Percentiles rank a stretch among this genome's conserved stretches.
Evolutionary conservation across 139 green algal species (phyloP).

Genomic region (Picochlorum sp.): DNA sequence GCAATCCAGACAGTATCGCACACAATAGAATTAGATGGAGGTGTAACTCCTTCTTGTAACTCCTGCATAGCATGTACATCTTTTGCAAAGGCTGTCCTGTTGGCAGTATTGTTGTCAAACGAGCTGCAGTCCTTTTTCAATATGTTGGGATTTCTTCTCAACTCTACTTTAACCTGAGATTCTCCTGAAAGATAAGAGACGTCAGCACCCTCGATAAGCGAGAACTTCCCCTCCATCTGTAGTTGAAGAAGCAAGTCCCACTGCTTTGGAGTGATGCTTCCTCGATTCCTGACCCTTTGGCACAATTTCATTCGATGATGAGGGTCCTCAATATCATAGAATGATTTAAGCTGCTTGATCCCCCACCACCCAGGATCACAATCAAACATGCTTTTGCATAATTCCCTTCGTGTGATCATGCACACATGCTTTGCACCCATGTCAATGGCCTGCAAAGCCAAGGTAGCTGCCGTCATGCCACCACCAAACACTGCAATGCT

Average conservation of each 20-base stretch:
- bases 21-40: not conserved
- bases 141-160: not conserved
- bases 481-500: constrained; percentile 23
- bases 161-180: not conserved
- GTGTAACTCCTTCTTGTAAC: not conserved
- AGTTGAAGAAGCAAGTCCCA: constrained; percentile 7
- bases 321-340: not conserved
- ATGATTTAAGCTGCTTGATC: constrained; percentile 16
- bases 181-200: not conserved
- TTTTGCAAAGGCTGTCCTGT: not conserved
- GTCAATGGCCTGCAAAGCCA: constrained; percentile 14
- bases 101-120: not conserved
- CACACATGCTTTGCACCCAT: constrained; percentile 5
- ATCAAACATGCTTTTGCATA: constrained; percentile 14
- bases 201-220: not conserved
- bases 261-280: constrained; percentile 9
- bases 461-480: constrained; percentile 16
- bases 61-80: not conserved
- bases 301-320: not conserved
- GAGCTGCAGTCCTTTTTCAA: not conserved
- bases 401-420: not conserved
- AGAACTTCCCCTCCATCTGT: not conserved
- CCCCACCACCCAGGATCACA: constrained; percentile 29
- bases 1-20: constrained; percentile 20
- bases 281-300: constrained; percentile 6